Percentiles rank a stretch among this genome's conserved stretches.
Evolutionary conservation across 208 protist species (phyloP).

Genomic region (Acanthamoeba castellanii): DNA sequence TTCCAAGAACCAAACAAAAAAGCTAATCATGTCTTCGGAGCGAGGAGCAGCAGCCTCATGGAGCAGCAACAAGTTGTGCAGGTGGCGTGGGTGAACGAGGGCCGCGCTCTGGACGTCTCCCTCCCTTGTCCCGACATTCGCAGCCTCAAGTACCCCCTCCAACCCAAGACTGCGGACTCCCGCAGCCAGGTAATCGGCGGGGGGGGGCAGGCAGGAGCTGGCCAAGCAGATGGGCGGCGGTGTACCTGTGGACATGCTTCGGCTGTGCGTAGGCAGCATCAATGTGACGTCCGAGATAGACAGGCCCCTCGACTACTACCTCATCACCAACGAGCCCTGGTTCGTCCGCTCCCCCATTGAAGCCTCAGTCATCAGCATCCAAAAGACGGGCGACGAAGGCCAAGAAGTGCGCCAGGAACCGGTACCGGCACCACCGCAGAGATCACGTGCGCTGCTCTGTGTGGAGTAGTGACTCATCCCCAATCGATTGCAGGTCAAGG

Average conservation of each 20-base stretch:
- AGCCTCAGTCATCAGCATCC: background rate
- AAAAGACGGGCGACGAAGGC: background rate
- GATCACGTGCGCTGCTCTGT: no score
- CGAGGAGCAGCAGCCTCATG: no score
- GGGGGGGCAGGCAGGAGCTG: background rate
- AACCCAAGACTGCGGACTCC: background rate
- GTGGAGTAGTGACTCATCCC: background rate
- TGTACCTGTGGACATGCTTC: no score
- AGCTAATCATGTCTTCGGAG: no score
- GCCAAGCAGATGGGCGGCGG: background rate
- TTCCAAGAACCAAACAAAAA: no score
- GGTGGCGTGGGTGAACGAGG: background rate
- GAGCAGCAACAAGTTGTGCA: background rate
- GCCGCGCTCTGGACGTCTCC: background rate
- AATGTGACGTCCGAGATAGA: background rate
- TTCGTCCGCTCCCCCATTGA: conserved; percentile 20
- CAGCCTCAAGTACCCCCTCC: background rate
- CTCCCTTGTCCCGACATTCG: background rate
- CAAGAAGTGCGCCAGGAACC: background rate
- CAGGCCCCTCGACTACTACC: background rate
- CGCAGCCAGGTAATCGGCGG: no score
- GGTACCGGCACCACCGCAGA: background rate
- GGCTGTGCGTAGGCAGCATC: background rate
- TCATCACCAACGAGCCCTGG: background rate
- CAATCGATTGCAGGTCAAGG: background rate